Evolutionary conservation across 2,329 filamentous ascomycete species (phyloP), one percentile per base, ranked within the genome.

Genomic region (Aspergillus brunneoviolaceus): DNA sequence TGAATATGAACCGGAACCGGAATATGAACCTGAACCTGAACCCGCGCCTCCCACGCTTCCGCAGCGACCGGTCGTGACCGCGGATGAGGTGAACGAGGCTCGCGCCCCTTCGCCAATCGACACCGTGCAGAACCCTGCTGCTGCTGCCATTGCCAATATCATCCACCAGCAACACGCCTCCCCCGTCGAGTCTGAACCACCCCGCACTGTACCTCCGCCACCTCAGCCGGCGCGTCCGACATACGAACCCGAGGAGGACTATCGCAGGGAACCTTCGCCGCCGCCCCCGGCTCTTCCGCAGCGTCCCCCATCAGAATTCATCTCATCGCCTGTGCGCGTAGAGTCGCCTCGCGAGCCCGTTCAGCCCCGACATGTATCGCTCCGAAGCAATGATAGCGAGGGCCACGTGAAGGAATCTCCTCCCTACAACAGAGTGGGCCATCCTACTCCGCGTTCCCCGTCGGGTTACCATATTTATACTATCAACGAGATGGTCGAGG

Each of bases 401-500:
- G 77, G 78, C n/a, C 69, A 67, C 33, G 77, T 84, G 27, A 74
- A 79, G 59, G 77, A 82, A 52, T 87, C 85, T 2, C 84, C 84
- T 29, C 84, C 85, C 7, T 81, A 83, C 67, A 85, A 82, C 65
- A 72, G 84, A 69, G 76, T 77, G 52, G 73, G 78, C 27, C 78
- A 82, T 59, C 77, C 82, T 53, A 79, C 84, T 2, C 79, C 81
- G 25, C 72, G 76, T 31, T 88, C 89, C 2, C 90, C 91, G 5
- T 90, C 91, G 19, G 91, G 91, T 2, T 98, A 93, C 72, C 93
- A 96, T 72, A 83, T 98, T 75, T 98, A 97, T 78, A 97, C 96
- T 69, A 93, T 98, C 69, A 96, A 93, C 73, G 94, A 98, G 77
- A 96, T 96, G 90, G 87, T 96, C 4, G 94, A 92, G n/a, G 87